Base-by-base conservation (phyloP, 768 basidiomycete species). In the Tricholoma terreum region DNA sequence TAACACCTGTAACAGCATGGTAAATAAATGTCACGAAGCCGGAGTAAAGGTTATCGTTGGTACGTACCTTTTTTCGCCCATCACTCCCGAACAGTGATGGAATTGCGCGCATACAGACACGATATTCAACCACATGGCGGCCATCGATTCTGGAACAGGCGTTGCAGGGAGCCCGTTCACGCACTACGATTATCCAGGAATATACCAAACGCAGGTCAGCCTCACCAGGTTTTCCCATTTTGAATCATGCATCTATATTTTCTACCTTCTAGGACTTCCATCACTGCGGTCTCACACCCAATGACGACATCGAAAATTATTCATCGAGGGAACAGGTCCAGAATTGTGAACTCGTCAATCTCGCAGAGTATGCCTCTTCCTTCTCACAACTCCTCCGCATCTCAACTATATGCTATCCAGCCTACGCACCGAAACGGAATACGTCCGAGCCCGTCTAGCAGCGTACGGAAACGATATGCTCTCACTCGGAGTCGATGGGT, bases 111-210 rank as follows among this genome's bases (percentile, higher is more conserved):
- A 3, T 31, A 42, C 38, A 80, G 80, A 83, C 64, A 84, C 83
- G 0, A 69, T 89, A 27, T 82, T 80, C 69, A 87, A 89, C 67
- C 87, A 89, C 64, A 87, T 87, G 86, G 68, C 83, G 2, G 83
- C 77, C 0, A 22, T 60, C 2, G 73, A 79, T 43, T 77, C 75
- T 15, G 84, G 83, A 0, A 74, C 75, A 12, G 83, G 83, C 6
- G 72, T 76, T 14, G 82, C 69, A 1, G 82, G 82, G 7, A 79
- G 77, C 36, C 65, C 71, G 0, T 86, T 79, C 65, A 81, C 81
- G 2, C 80, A 84, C 56, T 86, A 84, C 57, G 61, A 66, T 27
- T 82, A 82, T 63, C 77, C 78, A 15, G 79, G 79, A 0, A 80
- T 80, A 14, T 82, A 82, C 54, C 71, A 77, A 49, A 63, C 60